phyloP scores from a whole-genome alignment of 805 yeast species.

The Pichia gijzeniarum region DNA sequence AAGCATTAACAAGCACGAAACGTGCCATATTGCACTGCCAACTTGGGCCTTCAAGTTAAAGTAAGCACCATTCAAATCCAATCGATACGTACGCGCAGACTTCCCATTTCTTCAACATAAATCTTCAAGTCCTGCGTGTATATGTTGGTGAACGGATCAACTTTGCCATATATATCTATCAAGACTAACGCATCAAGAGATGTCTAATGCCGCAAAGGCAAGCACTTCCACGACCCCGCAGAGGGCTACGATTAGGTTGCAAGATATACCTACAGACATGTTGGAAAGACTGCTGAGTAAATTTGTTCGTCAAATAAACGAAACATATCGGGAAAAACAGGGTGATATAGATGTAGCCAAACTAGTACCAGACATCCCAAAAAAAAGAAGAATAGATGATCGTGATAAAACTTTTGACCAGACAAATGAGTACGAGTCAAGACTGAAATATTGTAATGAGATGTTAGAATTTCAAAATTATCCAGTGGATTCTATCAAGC shows the following conservation, averaged over 20 bases:
- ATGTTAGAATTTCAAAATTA: neutral
- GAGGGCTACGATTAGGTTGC: slow-evolving; percentile 3
- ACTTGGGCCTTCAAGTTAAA: too few species aligned
- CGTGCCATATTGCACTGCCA: too few species aligned
- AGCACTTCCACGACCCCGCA: neutral
- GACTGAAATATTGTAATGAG: slow-evolving; percentile 1
- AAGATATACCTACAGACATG: slow-evolving; percentile 6
- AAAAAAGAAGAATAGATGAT: slow-evolving; percentile 1
- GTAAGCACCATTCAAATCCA: too few species aligned
- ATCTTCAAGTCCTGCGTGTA: too few species aligned
- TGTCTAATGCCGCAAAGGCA: neutral
- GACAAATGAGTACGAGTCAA: neutral
- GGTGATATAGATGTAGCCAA: slow-evolving; percentile 2
- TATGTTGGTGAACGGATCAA: too few species aligned
- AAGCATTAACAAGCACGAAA: too few species aligned
- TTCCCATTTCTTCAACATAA: too few species aligned
- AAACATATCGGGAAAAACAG: slow-evolving; percentile 3
- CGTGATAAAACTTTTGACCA: neutral
- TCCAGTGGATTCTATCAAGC: neutral
- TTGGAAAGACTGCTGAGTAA: slow-evolving; percentile 4
- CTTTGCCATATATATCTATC: too few species aligned
- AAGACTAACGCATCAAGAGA: neutral
- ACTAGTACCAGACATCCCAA: neutral
- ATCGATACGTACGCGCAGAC: too few species aligned
- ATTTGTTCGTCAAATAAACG: slow-evolving; percentile 4